Evolutionary conservation across 768 basidiomycete genomes (phyloP).

Genomic region (Russula sp.): DNA sequence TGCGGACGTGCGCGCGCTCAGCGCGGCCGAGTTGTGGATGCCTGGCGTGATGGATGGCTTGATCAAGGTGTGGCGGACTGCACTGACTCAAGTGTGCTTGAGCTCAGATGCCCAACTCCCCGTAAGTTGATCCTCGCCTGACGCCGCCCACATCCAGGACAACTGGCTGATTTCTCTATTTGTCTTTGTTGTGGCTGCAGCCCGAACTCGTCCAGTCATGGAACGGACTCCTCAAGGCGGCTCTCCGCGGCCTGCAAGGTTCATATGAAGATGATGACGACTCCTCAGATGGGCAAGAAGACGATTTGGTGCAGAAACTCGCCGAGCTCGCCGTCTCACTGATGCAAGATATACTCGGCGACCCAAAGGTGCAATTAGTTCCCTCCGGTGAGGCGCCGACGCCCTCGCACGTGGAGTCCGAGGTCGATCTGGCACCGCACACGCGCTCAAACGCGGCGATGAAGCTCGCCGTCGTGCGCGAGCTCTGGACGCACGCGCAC

Average conservation of each 20-base stretch:
- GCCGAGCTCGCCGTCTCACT: slow-evolving; percentile 15
- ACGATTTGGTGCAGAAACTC: slow-evolving; percentile 25
- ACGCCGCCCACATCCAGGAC: background rate
- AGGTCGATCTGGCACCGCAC: slow-evolving; percentile 18
- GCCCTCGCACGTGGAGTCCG: background rate
- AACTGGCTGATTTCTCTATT: background rate
- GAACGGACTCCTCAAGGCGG: slow-evolving; percentile 47
- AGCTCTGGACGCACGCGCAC: slow-evolving; percentile 49
- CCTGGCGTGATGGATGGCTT: slow-evolving; percentile 48
- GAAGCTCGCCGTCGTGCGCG: slow-evolving; percentile 49
- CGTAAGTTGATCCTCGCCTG: slow-evolving; percentile 33
- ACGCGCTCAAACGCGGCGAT: slow-evolving; percentile 38
- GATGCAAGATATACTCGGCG: slow-evolving; percentile 17
- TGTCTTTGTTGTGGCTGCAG: slow-evolving; percentile 25
- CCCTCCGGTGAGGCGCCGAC: slow-evolving; percentile 2
- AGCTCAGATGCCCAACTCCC: slow-evolving; percentile 40
- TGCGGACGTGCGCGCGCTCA: slow-evolving; percentile 50
- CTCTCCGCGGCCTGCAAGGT: slow-evolving; percentile 41
- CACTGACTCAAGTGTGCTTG: slow-evolving; percentile 37
- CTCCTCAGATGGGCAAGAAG: slow-evolving; percentile 34
- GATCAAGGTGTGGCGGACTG: slow-evolving; percentile 48
- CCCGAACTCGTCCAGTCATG: slow-evolving; percentile 47
- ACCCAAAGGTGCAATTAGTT: slow-evolving; percentile 16
- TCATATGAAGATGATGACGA: background rate
- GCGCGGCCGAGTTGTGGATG: slow-evolving; percentile 45